Evolutionary conservation across 2,329 filamentous ascomycete genomes (phyloP).

Genomic region (Penicillium sp.): DNA sequence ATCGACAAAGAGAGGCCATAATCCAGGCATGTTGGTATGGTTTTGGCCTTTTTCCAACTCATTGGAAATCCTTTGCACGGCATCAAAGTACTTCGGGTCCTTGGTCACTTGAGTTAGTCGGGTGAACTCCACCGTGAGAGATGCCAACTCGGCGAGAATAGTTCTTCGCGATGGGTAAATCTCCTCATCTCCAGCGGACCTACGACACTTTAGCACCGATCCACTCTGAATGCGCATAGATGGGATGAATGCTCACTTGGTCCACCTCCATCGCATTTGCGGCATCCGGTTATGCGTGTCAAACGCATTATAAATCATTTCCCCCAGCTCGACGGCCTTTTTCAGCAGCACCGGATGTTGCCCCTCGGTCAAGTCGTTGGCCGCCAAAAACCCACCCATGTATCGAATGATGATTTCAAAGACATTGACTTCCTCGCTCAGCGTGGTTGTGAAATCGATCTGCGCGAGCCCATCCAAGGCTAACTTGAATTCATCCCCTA

Average conservation of each 20-base stretch:
- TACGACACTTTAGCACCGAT: neutral
- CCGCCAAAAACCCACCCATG: conserved; percentile 75
- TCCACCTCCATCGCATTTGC: conserved; percentile 58
- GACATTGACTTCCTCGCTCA: conserved; percentile 65
- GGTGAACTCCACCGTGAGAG: conserved; percentile 84
- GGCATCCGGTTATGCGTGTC: conserved; percentile 95
- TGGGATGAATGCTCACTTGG: conserved; percentile 44
- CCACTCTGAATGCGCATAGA: neutral
- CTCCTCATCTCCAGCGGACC: conserved; percentile 25
- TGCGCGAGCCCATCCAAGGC: conserved; percentile 62
- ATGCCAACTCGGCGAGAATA: conserved; percentile 68
- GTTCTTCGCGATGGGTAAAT: conserved; percentile 52
- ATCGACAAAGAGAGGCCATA: conserved; percentile 74
- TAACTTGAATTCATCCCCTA: conserved; percentile 71
- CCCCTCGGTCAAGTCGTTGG: conserved; percentile 77
- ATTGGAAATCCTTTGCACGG: conserved; percentile 75
- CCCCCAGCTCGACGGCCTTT: conserved; percentile 75
- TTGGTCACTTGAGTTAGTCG: conserved; percentile 77
- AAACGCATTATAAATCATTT: conserved; percentile 74
- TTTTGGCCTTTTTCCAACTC: conserved; percentile 69
- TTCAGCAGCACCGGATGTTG: conserved; percentile 63
- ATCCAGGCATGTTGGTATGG: conserved; percentile 62
- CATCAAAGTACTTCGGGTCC: conserved; percentile 80
- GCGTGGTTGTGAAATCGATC: conserved; percentile 77
- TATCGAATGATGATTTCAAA: conserved; percentile 93